Base-by-base conservation (phyloP, 1,139 yeast genomes). In the Hanseniaspora uvarum region DNA sequence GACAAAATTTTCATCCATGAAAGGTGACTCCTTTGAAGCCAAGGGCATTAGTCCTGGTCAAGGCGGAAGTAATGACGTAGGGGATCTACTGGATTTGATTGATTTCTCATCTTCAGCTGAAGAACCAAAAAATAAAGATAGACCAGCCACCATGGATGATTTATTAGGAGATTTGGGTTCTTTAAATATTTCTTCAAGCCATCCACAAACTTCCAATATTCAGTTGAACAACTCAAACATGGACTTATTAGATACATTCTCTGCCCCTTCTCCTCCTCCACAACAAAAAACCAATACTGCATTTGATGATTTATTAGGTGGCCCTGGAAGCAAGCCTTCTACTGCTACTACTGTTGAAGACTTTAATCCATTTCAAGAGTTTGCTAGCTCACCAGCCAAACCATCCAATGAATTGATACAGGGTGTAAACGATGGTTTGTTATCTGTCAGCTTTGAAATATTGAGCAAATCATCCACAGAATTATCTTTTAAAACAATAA, bases 101-200 rank as follows among this genome's bases (percentile, higher is more conserved):
- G 96, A 88, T 65, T 85, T 88, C 18, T 39, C 52, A 12, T 39
- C 52, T 62, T 92, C 79, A 62, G 87, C 80, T 60, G 79, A 73
- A 55, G 71, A 68, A 24, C 49, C 63, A 4, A 65, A 70, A 37
- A 24, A 36, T 2, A 18, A 41, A 40, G 4, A 6, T 18, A 23
- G 48, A 19, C 34, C 45, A 11, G 33, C 53, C 10, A 44, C 52
- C 14, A 46, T 44, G 45, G 46, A 54, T 31, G 49, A 55, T 39
- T 51, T 55, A 21, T 76, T 76, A 55, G 79, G 79, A 55, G 94
- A 86, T 63, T 72, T 86, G 59, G 81, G 86, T 55, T 94, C 83
- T 59, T 73, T 86, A 61, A 79, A 83, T 46, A 80, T 52, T 6
- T 38, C 41, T 6, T 33, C 34, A 3, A 40, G 10, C 19, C 38